These are phyloP conservation scores for Sicyos edulis DNA, from an alignment of 306 rosid genomes.

Conservation along the genomic window DNA sequence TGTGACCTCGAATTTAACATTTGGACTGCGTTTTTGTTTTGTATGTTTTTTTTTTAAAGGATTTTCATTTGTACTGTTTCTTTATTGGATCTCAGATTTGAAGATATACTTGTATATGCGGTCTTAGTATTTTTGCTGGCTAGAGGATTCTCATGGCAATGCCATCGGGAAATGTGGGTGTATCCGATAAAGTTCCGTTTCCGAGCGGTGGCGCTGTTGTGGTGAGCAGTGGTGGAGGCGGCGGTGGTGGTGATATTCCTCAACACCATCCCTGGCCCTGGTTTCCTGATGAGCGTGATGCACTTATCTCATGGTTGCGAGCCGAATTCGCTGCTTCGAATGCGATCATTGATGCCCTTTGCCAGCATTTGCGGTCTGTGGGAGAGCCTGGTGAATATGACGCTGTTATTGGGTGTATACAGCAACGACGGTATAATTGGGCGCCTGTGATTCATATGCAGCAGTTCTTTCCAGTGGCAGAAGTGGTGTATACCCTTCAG, in stretches of 20 bases:
- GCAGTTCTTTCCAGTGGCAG: constrained; percentile 80
- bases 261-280: constrained; percentile 57
- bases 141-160: constrained; percentile 68
- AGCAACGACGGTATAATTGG: constrained; percentile 85
- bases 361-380: constrained; percentile 66
- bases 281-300: constrained; percentile 90
- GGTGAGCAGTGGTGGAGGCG: constrained; percentile 28
- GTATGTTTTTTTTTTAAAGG: neutral
- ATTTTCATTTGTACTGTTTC: constrained; percentile 7
- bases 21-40: constrained; percentile 28
- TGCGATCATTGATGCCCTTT: constrained; percentile 80
- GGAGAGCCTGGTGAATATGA: constrained; percentile 90
- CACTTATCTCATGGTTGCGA: constrained; percentile 84
- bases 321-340: constrained; percentile 95
- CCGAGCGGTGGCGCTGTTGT: constrained; percentile 36
- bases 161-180: constrained; percentile 81
- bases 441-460: constrained; percentile 91
- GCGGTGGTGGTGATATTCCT: constrained; percentile 49
- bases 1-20: constrained; percentile 26
- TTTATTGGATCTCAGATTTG: constrained; percentile 35
- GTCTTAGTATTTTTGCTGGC: constrained; percentile 29
- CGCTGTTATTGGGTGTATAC: constrained; percentile 51
- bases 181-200: constrained; percentile 76
- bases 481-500: constrained; percentile 60
- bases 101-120: constrained; percentile 42